Evolutionary conservation across 1,139 yeast species (phyloP).

Genomic region (Pichiaceae sp.): DNA sequence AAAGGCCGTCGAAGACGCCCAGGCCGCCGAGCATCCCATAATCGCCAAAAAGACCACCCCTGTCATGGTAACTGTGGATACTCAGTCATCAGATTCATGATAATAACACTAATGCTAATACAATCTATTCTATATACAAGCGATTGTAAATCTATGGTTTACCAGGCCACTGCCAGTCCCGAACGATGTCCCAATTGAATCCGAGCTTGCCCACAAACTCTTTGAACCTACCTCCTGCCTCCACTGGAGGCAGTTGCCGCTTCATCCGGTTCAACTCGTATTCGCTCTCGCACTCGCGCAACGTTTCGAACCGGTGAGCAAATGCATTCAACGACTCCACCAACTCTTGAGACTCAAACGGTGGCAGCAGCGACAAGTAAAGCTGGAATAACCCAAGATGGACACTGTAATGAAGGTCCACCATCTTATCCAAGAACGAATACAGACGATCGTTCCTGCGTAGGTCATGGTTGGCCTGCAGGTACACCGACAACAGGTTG

Average conservation of each 20-base stretch:
- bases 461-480: conserved; percentile 39
- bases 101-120: no score
- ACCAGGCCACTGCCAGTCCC: conserved; percentile 22
- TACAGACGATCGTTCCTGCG: conserved; percentile 43
- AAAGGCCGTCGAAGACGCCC: no score
- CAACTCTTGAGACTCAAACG: conserved; percentile 20
- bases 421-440: conserved; percentile 52
- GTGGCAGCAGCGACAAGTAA: conserved; percentile 24
- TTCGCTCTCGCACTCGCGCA: conserved; percentile 24
- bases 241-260: conserved; percentile 5
- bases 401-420: conserved; percentile 41
- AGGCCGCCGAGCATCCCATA: no score
- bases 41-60: no score
- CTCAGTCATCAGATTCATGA: no score
- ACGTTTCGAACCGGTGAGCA: conserved; percentile 18
- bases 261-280: conserved; percentile 17
- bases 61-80: no score
- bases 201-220: conserved; percentile 15
- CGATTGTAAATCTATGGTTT: conserved; percentile 3
- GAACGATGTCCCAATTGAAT: conserved; percentile 20
- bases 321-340: conserved; percentile 32
- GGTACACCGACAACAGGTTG: conserved; percentile 42
- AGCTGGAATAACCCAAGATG: conserved; percentile 28
- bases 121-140: conserved; percentile 1
- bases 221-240: conserved; percentile 14